These are phyloP conservation scores for Xylariales sp. DNA, from an alignment of 2,329 filamentous ascomycete genomes.

Conservation along the genomic window DNA sequence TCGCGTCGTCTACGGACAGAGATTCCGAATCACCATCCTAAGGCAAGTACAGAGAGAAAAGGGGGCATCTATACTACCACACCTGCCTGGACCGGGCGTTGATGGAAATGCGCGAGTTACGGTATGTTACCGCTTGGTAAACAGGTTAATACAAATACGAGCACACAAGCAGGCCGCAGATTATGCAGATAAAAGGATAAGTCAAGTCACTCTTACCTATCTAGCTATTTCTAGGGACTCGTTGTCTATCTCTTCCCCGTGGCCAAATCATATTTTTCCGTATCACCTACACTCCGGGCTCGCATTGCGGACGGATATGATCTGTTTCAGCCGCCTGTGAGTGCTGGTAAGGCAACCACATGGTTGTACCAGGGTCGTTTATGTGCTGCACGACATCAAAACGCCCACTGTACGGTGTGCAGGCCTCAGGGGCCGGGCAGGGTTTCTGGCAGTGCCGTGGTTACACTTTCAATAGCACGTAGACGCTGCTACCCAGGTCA, in stretches of 20 bases:
- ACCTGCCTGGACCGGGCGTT: not conserved
- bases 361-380: conserved; percentile 5
- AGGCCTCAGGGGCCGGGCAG: conserved; percentile 9
- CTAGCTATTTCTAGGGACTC: not conserved
- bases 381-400: conserved; percentile 19
- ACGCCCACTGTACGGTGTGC: conserved; percentile 14
- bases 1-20: conserved; percentile 35
- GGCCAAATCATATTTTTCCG: not conserved
- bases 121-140: not conserved
- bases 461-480: conserved; percentile 24
- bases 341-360: conserved; percentile 14
- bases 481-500: conserved; percentile 22
- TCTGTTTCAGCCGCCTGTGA: conserved; percentile 23
- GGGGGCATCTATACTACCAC: not conserved
- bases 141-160: conserved; percentile 6
- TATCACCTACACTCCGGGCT: not conserved
- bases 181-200: not conserved
- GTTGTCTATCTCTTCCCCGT: not conserved
- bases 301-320: conserved; percentile 1
- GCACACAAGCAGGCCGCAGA: not conserved
- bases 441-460: conserved; percentile 18
- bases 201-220: not conserved
- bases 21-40: conserved; percentile 16
- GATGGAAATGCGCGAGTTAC: conserved; percentile 7
- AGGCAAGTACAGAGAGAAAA: conserved; percentile 26